Evolutionary conservation across 2,329 filamentous ascomycete species (phyloP), one percentile per base, ranked within the genome.

Genomic region (Aspergillus jensenii): DNA sequence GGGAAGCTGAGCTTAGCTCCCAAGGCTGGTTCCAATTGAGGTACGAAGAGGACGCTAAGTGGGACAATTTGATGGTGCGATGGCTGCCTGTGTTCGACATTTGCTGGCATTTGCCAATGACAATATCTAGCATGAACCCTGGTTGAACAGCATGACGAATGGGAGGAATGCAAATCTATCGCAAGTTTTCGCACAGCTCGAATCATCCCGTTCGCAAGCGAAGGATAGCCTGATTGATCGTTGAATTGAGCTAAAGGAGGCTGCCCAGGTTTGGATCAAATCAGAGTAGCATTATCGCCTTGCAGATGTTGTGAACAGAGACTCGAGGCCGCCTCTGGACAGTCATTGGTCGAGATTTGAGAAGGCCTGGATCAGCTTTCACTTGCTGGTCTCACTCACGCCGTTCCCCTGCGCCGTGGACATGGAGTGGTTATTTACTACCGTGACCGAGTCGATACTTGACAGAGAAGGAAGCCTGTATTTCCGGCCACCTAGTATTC

Each of bases 291-390:
- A 51, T 27, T 37, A 41, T 57, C 41, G 47, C 17, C 35, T 52
- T 48, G 37, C 49, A 58, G 55, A 53, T 53, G 49, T 39, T 44
- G 49, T 58, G 49, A 41, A 25, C 43, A 53, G 55, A 53, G 41
- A 35, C 21, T 47, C 48, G 43, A 47, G 43, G 43, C 23, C 19
- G n/a, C 33, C 19, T 37, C 33, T 17, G 35, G 7, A 25, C 44
- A 9, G 15, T 44, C 39, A 52, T 15, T 49, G 44, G 43, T 43
- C 43, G 17, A 14, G n/a, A 25, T 25, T 43, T 27, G 17, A 14
- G n/a, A 35, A 37, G 23, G 4, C 35, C 19, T 33, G 25, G 23
- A n/a, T 37, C 41, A 40, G 25, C 40, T 8, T 14, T 17, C 7
- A 17, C 9, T 23, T 39, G 23, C 23, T 45, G 6, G 12, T 12